Conservation (phyloP, 2,329 filamentous ascomycete genomes). For the Nemania bipapillata region DNA sequence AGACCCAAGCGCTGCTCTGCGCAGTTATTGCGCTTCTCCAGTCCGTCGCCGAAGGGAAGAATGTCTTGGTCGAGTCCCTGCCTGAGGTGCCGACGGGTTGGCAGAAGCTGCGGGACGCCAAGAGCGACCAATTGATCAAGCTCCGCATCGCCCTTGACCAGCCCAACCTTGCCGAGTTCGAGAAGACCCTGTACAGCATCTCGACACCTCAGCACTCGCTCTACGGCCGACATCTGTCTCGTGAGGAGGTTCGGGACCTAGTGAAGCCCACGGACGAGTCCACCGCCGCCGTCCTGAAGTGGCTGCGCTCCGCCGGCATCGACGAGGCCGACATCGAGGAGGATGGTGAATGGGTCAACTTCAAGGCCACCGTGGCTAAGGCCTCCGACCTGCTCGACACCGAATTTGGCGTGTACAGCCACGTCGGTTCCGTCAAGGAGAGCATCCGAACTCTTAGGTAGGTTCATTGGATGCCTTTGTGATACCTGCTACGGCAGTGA, state of each 20-base stretch:
- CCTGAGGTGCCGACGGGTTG: conserved; percentile 54
- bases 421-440: conserved; percentile 54
- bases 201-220: conserved; percentile 68
- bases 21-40: conserved; percentile 41
- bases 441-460: conserved; percentile 61
- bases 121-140: conserved; percentile 55
- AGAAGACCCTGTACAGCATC: conserved; percentile 68
- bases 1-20: conserved; percentile 38
- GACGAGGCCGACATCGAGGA: conserved; percentile 61
- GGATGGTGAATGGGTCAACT: conserved; percentile 65
- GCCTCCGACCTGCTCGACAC: conserved; percentile 67
- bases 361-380: conserved; percentile 59
- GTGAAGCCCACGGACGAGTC: conserved; percentile 54
- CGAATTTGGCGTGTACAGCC: conserved; percentile 66
- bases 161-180: conserved; percentile 62
- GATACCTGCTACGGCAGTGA: background rate
- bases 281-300: conserved; percentile 62
- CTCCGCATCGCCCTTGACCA: conserved; percentile 63
- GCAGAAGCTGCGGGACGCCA: conserved; percentile 52
- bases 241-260: conserved; percentile 62
- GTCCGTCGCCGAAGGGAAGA: conserved; percentile 38
- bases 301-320: conserved; percentile 66
- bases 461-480: conserved; percentile 32
- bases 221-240: conserved; percentile 72
- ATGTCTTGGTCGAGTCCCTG: conserved; percentile 54